Conservation (phyloP, 2,329 filamentous ascomycete genomes). For the Davidsoniella virescens region DNA sequence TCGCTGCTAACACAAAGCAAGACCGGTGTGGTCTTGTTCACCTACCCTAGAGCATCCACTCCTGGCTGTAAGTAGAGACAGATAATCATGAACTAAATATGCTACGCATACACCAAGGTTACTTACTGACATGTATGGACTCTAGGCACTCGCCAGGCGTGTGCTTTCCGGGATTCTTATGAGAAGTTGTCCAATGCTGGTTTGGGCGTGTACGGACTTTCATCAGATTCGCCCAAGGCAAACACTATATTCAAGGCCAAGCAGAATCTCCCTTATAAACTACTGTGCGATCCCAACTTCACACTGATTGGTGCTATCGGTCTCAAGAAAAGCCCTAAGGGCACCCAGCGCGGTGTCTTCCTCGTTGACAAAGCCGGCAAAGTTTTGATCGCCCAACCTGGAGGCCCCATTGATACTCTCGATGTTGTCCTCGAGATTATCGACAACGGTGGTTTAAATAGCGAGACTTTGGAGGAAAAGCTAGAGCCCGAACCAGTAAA, state of each 20-base stretch:
- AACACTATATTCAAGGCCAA: constrained; percentile 89
- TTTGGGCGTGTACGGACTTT: constrained; percentile 78
- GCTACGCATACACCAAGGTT: background rate
- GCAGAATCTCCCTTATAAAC: constrained; percentile 72
- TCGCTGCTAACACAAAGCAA: constrained; percentile 69
- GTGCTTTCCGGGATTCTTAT: constrained; percentile 81
- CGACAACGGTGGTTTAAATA: constrained; percentile 21
- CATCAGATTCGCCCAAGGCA: constrained; percentile 70
- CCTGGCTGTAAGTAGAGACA: constrained; percentile 60
- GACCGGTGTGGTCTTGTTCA: constrained; percentile 79
- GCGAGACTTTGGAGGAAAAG: constrained; percentile 9
- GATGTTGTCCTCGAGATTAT: constrained; percentile 61
- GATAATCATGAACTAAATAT: background rate
- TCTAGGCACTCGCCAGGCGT: constrained; percentile 79
- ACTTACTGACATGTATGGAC: constrained; percentile 4
- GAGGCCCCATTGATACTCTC: constrained; percentile 62
- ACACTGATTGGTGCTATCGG: constrained; percentile 73
- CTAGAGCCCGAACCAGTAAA: constrained; percentile 7
- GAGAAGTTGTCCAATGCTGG: constrained; percentile 59
- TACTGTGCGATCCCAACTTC: constrained; percentile 66
- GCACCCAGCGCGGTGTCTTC: constrained; percentile 76
- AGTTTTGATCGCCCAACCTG: constrained; percentile 57
- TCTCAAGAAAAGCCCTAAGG: constrained; percentile 69
- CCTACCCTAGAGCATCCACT: constrained; percentile 87
- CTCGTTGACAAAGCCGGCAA: constrained; percentile 70